Evolutionary conservation across 164 flowering plant species (phyloP).

Genomic region (Macadamia tetraphylla): DNA sequence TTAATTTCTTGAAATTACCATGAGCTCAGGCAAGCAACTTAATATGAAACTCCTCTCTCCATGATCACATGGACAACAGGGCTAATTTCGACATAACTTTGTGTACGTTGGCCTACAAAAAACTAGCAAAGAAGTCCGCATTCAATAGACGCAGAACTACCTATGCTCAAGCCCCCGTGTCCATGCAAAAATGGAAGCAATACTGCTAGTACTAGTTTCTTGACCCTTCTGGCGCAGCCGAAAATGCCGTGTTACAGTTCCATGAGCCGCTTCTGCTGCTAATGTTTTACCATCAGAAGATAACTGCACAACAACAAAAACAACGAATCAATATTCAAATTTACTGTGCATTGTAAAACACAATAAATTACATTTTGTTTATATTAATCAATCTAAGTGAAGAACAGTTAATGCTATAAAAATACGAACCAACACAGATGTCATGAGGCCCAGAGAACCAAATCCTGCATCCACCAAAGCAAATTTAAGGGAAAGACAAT

Average conservation of each 20-base stretch:
- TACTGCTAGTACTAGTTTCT: constrained; percentile 84
- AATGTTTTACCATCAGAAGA: constrained; percentile 81
- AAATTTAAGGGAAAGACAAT: neutral
- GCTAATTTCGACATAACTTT: no score
- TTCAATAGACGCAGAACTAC: constrained; percentile 11
- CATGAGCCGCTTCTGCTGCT: constrained; percentile 88
- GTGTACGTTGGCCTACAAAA: no score
- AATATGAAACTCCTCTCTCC: no score
- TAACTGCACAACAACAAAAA: constrained; percentile 25
- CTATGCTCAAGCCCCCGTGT: constrained; percentile 70
- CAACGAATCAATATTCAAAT: no score
- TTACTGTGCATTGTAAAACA: no score
- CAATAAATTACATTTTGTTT: no score
- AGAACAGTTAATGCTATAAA: no score
- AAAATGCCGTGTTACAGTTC: constrained; percentile 74
- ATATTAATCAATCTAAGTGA: no score
- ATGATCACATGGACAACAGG: no score
- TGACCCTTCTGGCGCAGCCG: constrained; percentile 73
- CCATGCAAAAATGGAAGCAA: constrained; percentile 85
- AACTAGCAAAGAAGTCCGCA: no score
- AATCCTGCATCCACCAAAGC: constrained; percentile 36
- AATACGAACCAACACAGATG: constrained; percentile 54
- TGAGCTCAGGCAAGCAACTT: no score
- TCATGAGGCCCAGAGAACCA: constrained; percentile 77
- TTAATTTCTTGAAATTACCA: no score